Base-by-base conservation (phyloP, 257 asterid species). In the Salvia miltiorrhiza region DNA sequence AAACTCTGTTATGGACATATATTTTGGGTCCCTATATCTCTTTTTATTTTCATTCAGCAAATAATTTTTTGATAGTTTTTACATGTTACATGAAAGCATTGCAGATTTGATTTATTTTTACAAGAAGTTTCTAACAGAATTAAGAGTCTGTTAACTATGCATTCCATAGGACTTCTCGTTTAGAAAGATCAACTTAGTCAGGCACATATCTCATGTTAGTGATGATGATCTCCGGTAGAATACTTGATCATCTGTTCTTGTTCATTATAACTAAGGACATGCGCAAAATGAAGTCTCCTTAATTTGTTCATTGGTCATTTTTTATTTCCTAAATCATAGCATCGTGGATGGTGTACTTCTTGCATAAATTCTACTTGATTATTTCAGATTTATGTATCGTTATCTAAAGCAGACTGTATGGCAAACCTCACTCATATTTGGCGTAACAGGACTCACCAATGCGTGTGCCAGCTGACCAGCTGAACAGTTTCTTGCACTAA, bases 401-500 rank as follows among this genome's bases (percentile, higher is more conserved):
- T 74, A n/a, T 57, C 48, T 45, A 35, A 63, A 26, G 26, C 68
- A 53, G 68, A 71, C 26, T 65, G 45, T 45, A 21, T 41, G 44
- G 3, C 44, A 48, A 45, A 52, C 67, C 45, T 74, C 65, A 66
- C 67, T 73, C 48, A 11, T 74, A 11, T 59, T 72, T 70, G 53
- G 55, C 74, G 35, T 68, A 37, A 70, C 81, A 93, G 99, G 97
- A 90, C 80, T 93, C 99, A 62, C 90, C 97, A 24, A 93, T 93
- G 94, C 96, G 84, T 61, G 12, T 40, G 39, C 99, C 99, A 63
- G 96, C n/a, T n/a, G n/a, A n/a, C 99, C 99, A 63, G 96, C 97
- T 69, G 95, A 87, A 76, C 92, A 88, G 72, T 93, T 85, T 83
- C 96, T 93, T 77, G 76, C 88, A 0, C 67, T 88, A 73, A 76